Evolutionary conservation across 352 stramenopile genomes (phyloP).

Genomic region (Phytophthora multivora): DNA sequence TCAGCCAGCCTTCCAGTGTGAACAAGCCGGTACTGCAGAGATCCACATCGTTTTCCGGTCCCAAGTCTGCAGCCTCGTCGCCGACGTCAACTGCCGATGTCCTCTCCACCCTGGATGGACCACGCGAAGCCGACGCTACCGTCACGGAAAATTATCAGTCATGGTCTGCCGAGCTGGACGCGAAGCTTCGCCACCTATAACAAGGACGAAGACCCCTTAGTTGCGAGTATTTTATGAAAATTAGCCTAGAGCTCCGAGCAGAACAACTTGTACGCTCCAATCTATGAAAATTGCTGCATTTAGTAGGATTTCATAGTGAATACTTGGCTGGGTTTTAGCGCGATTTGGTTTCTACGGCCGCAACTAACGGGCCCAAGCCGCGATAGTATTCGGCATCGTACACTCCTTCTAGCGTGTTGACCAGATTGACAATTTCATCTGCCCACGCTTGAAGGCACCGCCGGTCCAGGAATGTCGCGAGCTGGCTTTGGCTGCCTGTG

Average conservation of each 20-base stretch:
- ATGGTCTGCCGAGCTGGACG: conserved; percentile 54
- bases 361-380: conserved; percentile 46
- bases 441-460: conserved; percentile 53
- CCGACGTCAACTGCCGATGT: conserved; percentile 17
- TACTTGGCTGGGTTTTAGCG: not conserved
- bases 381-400: conserved; percentile 68
- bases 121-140: not conserved
- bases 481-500: conserved; percentile 41
- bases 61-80: conserved; percentile 27
- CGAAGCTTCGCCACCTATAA: conserved; percentile 54
- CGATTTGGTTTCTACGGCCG: not conserved
- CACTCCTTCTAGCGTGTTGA: conserved; percentile 39
- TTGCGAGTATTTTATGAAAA: conserved; percentile 26
- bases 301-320: not conserved
- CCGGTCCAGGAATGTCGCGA: conserved; percentile 39
- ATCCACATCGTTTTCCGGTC: conserved; percentile 30
- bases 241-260: not conserved
- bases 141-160: conserved; percentile 62
- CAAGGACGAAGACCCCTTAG: not conserved
- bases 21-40: conserved; percentile 28
- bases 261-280: not conserved
- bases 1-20: conserved; percentile 36
- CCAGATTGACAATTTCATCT: conserved; percentile 59
- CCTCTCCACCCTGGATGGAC: conserved; percentile 3
- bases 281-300: not conserved